Base-by-base conservation (phyloP, 2,329 filamentous ascomycete genomes). In the Curvularia eragrostidis region DNA sequence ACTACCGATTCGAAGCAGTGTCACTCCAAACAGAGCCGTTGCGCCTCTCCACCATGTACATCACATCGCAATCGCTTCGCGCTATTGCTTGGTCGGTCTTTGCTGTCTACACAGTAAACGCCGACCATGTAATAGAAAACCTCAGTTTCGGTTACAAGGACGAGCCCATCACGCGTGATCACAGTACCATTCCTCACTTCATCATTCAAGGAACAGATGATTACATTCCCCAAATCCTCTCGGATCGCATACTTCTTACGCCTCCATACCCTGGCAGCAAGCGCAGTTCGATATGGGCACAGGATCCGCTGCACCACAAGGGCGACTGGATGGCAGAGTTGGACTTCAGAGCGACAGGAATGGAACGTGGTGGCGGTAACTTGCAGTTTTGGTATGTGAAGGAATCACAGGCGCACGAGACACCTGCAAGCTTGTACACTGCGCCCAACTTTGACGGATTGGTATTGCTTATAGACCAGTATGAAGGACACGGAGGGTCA, bases 311-410 rank as follows among this genome's bases (percentile, higher is more conserved):
- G 32, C 82, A 90, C 48, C 78, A 86, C 67, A 81, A 88, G 59
- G 78, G 83, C n/a, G 84, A 89, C 75, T 99, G 93, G 93, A 85
- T 87, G 8, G 87, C 88, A 49, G 91, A 96, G 71, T 83, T 98
- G 67, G 89, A 95, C 72, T 97, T 99, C 78, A 87, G 95, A 66
- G 91, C 89, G 51, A 91, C 87, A 60, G 95, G 95, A 7, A 89
- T 90, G 62, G 95, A 98, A 73, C 84, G 91, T 67, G 92, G 89
- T 49, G 88, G 89, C 56, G 95, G 95, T 48, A 97, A 96, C 78
- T 81, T 99, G 66, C 94, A 98, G 78, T 84, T 99, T 70, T 99
- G 95, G 95, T 91, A 96, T 72, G 88, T 86, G 51, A 88, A 87
- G 67, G 85, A 91, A 59, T 90, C 90, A 30, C 80, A 85, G 66